These are phyloP conservation scores for Candida pseudofarinosa DNA, from an alignment of 805 yeast species.

Conservation along the genomic window DNA sequence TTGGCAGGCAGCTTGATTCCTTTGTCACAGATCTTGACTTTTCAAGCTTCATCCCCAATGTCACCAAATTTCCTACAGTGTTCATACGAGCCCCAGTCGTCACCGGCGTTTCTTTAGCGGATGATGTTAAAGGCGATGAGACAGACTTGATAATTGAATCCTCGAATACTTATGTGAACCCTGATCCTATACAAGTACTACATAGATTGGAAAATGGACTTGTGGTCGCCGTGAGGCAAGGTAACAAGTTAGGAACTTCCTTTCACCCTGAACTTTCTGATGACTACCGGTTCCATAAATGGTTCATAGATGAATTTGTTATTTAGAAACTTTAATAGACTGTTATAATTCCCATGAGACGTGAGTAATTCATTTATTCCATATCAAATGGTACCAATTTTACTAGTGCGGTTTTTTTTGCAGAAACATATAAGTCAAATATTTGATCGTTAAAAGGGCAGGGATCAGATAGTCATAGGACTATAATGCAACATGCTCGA, in stretches of 20 bases:
- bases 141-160: conserved; percentile 13
- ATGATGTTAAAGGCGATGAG: conserved; percentile 4
- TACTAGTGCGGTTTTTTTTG: no score
- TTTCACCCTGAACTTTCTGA: conserved; percentile 74
- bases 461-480: background rate
- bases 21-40: conserved; percentile 48
- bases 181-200: conserved; percentile 38
- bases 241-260: conserved; percentile 63
- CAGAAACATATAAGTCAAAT: no score
- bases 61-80: conserved; percentile 40
- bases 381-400: no score
- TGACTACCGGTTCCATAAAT: conserved; percentile 61
- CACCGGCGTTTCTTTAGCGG: conserved; percentile 10
- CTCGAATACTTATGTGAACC: conserved; percentile 19
- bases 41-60: conserved; percentile 38
- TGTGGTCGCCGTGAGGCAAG: conserved; percentile 73
- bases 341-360: no score
- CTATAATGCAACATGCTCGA: conserved; percentile 30
- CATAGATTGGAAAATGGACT: conserved; percentile 35
- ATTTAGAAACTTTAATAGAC: conserved; percentile 5
- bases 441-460: no score
- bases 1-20: conserved; percentile 73
- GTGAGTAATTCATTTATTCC: no score
- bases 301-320: conserved; percentile 64
- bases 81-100: conserved; percentile 81